Conservation (phyloP, 345 rosid species). For the Eucalyptus sp. region DNA sequence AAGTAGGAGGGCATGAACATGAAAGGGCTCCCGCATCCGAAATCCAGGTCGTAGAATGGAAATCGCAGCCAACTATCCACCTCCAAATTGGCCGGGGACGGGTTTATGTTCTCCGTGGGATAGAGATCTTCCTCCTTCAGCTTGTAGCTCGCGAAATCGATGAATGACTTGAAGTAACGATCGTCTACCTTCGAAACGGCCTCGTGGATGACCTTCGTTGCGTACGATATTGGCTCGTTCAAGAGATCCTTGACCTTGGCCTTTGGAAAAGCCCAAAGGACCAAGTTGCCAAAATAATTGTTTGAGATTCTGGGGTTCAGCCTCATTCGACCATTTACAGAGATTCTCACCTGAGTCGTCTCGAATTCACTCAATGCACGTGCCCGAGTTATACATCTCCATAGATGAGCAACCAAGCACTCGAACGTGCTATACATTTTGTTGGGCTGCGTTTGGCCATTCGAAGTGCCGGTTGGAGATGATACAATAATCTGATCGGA, state of each 20-base stretch:
- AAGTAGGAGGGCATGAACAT: slow-evolving; percentile 16
- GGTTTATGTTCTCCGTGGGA: not conserved
- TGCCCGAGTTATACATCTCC: slow-evolving; percentile 13
- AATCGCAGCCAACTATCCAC: slow-evolving; percentile 23
- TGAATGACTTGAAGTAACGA: slow-evolving; percentile 11
- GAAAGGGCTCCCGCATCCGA: slow-evolving; percentile 11
- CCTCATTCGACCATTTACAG: slow-evolving; percentile 5
- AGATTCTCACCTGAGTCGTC: slow-evolving; percentile 4
- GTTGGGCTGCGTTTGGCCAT: not conserved
- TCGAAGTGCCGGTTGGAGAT: not conserved
- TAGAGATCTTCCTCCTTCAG: not conserved
- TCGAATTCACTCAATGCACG: not conserved
- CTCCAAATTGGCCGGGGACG: not conserved
- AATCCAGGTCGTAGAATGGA: slow-evolving; percentile 20
- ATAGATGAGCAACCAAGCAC: slow-evolving; percentile 12
- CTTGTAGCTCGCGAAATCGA: slow-evolving; percentile 2
- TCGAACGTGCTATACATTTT: slow-evolving; percentile 10
- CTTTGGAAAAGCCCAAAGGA: slow-evolving; percentile 15
- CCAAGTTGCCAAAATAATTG: slow-evolving; percentile 28
- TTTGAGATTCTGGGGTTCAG: slow-evolving; percentile 5
- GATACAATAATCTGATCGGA: not conserved
- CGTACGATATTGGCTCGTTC: slow-evolving; percentile 1
- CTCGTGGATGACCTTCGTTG: slow-evolving; percentile 8
- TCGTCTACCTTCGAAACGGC: slow-evolving; percentile 5
- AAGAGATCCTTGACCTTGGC: slow-evolving; percentile 10